Conservation (phyloP, 768 basidiomycete genomes). For the Cyclocybe aegerita region DNA sequence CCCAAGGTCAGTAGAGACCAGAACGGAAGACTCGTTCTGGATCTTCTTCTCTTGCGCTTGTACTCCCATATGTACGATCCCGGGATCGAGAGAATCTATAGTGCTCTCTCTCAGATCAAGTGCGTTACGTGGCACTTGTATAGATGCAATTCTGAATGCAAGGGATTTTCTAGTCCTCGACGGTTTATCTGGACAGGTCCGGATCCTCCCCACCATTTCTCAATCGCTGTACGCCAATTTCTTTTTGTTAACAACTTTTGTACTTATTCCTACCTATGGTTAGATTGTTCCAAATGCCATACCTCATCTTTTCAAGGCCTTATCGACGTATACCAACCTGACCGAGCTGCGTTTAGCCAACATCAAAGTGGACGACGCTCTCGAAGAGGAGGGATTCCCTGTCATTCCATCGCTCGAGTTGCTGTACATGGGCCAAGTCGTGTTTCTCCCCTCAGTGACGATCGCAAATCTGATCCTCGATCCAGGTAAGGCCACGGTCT, state of each 20-base stretch:
- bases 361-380: conserved; percentile 22
- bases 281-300: conserved; percentile 47
- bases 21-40: conserved; percentile 20
- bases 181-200: conserved; percentile 59
- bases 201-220: conserved; percentile 61
- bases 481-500: conserved; percentile 7
- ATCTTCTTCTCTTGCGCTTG: conserved; percentile 21
- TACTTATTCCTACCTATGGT: too few species aligned
- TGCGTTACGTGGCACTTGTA: conserved; percentile 8
- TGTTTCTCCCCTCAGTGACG: conserved; percentile 39
- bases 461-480: conserved; percentile 33
- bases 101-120: conserved; percentile 26
- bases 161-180: conserved; percentile 33
- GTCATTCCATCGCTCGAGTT: conserved; percentile 36
- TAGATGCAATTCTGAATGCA: background rate
- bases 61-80: conserved; percentile 24
- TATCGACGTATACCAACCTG: conserved; percentile 42
- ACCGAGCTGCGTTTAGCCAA: conserved; percentile 47
- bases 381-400: conserved; percentile 23
- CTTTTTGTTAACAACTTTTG: background rate
- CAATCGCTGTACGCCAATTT: conserved; percentile 59
- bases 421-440: conserved; percentile 51
- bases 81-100: conserved; percentile 20
- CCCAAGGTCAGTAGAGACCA: conserved; percentile 21
- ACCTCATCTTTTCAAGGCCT: conserved; percentile 36